Base-by-base conservation (phyloP, 495 filamentous ascomycete genomes). In the Letharia lupina region DNA sequence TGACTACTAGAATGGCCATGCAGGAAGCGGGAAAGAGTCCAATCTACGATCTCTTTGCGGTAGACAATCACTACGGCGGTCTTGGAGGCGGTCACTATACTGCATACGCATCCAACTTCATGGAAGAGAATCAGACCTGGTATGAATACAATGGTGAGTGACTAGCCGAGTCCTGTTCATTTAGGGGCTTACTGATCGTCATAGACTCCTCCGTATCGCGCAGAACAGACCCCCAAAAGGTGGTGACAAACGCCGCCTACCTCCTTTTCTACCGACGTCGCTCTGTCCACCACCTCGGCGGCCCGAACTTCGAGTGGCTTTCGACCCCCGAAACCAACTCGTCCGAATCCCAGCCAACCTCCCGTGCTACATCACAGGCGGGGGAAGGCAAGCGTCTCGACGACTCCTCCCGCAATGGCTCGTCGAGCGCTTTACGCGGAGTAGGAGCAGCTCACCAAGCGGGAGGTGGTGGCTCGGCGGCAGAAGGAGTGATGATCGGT, bases 11-110 rank as follows among this genome's bases (percentile, higher is more conserved):
- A 13, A 87, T 98, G n/a, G 85, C 91, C 12, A 77, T 88, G 54
- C 86, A 84, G 47, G 87, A 90, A 56, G 83, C 88, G 40, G 91
- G 86, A 6, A 95, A 96, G 76, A 78, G 86, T 66, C 79, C 89
- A 70, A 77, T 94, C 40, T 98, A 96, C 73, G 94, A 98, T 76
- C 80, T 98, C 33, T 89, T 98, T 73, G 94, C 88, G 0, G 91
- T 98, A 2, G 94, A 98, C 74, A 91, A 95, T 73, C 94, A 98
- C 74, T 94, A 87, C 71, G 94, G 95, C 64, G 90, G 90, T 41
- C 80, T 98, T 58, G 89, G 90, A 39, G 94, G 94, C 31, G 94
- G 94, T 0, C 94, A 98, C 74, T 98, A 98, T 76, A 97, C 91
- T 23, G 94, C 95, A 4, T 90, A 85, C 74, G 91, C 92, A 3